Conservation (phyloP, 768 basidiomycete species). For the Naganishia vaughanmartiniae region DNA sequence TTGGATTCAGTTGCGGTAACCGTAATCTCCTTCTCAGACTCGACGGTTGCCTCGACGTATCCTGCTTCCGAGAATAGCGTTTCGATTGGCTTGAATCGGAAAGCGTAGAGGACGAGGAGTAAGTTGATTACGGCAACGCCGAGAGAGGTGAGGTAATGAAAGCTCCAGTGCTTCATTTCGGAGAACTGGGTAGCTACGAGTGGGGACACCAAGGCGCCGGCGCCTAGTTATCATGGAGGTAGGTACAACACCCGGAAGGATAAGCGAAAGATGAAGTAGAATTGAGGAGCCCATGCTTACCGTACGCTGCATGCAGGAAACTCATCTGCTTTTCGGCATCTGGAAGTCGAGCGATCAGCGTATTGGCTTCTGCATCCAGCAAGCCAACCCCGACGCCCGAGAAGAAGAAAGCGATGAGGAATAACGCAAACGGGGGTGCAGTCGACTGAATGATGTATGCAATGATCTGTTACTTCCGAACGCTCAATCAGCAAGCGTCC, state of each 20-base stretch:
- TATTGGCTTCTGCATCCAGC: constrained; percentile 59
- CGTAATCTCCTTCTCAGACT: neutral
- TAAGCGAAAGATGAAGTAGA: neutral
- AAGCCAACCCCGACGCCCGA: constrained; percentile 57
- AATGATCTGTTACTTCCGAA: constrained; percentile 33
- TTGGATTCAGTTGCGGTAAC: neutral
- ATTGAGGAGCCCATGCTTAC: constrained; percentile 45
- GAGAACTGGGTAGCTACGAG: constrained; percentile 79
- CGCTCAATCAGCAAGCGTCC: neutral
- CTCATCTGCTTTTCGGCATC: constrained; percentile 54
- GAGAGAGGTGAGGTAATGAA: constrained; percentile 71
- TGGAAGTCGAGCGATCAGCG: constrained; percentile 55
- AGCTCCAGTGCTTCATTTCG: constrained; percentile 65
- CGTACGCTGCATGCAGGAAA: constrained; percentile 55
- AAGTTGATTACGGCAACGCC: constrained; percentile 65
- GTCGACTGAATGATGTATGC: constrained; percentile 53
- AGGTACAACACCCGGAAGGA: neutral
- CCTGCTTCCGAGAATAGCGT: constrained; percentile 54
- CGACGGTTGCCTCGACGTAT: constrained; percentile 24
- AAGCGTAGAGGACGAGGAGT: constrained; percentile 59
- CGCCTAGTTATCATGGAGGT: constrained; percentile 44
- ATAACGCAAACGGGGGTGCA: constrained; percentile 57
- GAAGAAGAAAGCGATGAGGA: constrained; percentile 55
- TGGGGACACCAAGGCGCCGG: constrained; percentile 64
- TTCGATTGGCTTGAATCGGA: constrained; percentile 69